phyloP scores from a whole-genome alignment of 176 grass and related monocot genomes.

The Avena eriantha region DNA sequence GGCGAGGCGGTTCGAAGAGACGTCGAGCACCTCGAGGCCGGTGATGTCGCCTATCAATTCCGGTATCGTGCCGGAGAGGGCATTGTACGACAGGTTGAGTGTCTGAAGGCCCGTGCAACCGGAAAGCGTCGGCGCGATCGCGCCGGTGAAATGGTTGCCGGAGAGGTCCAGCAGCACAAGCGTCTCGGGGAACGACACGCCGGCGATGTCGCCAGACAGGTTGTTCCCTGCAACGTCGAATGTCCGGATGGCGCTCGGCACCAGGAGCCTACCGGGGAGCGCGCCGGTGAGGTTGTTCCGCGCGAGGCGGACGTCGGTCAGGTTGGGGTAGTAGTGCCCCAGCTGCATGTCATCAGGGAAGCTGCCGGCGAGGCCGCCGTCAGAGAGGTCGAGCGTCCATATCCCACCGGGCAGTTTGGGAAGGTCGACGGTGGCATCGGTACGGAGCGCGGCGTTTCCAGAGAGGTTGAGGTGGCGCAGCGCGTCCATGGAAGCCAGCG shows the following conservation, averaged over 20 bases:
- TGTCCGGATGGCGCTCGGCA: conserved; percentile 46
- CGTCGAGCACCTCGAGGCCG: conserved; percentile 67
- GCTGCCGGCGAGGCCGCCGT: conserved; percentile 57
- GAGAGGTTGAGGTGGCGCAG: conserved; percentile 76
- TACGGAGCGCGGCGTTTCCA: conserved; percentile 52
- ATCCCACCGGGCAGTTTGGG: conserved; percentile 49
- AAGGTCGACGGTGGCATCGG: conserved; percentile 51
- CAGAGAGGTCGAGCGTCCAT: conserved; percentile 64
- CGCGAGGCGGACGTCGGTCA: conserved; percentile 60
- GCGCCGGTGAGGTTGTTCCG: conserved; percentile 78
- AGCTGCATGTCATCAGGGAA: conserved; percentile 59
- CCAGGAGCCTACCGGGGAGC: conserved; percentile 48
- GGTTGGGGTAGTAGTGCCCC: conserved; percentile 51
- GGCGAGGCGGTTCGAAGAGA: conserved; percentile 70
- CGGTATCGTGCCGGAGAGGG: conserved; percentile 60
- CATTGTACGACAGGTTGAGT: conserved; percentile 83
- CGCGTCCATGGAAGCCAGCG: conserved; percentile 51
- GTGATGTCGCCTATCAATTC: conserved; percentile 45
- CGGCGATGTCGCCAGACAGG: conserved; percentile 66
- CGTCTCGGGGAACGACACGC: conserved; percentile 43
- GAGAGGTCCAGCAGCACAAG: conserved; percentile 74
- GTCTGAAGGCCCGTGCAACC: conserved; percentile 55
- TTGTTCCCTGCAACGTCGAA: conserved; percentile 90
- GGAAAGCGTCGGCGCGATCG: conserved; percentile 65
- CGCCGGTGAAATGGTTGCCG: conserved; percentile 57